A percentile compares a stretch with the other conserved stretches of the same genome.
Evolutionary conservation across 306 rosid species (phyloP).

Genomic region (Quercus glauca): DNA sequence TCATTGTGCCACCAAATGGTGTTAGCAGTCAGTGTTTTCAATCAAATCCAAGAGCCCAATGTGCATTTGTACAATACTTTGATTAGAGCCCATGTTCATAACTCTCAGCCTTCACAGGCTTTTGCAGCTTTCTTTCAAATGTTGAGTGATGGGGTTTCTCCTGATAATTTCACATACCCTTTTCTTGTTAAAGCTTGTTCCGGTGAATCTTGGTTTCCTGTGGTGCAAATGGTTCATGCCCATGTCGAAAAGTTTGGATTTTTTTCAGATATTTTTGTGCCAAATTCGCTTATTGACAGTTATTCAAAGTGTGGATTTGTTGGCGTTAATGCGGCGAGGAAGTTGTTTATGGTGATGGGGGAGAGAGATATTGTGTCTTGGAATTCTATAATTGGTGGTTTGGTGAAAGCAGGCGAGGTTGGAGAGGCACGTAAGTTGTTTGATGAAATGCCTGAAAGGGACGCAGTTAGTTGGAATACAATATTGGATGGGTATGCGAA

Average conservation of each 20-base stretch:
- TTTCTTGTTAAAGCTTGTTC: slow-evolving; percentile 49
- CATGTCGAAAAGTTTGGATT: slow-evolving; percentile 64
- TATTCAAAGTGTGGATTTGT: slow-evolving; percentile 57
- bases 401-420: slow-evolving; percentile 42
- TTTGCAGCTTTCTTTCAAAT: slow-evolving; percentile 44
- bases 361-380: slow-evolving; percentile 64
- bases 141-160: slow-evolving; percentile 41
- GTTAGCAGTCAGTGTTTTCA: slow-evolving; percentile 62
- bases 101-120: slow-evolving; percentile 45
- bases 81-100: slow-evolving; percentile 66
- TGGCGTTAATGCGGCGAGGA: slow-evolving; percentile 49
- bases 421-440: slow-evolving; percentile 53
- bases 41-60: slow-evolving; percentile 58
- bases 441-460: slow-evolving; percentile 72
- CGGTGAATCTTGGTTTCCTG: slow-evolving; percentile 37
- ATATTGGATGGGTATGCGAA: slow-evolving; percentile 67
- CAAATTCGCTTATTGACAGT: slow-evolving; percentile 59
- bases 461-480: slow-evolving; percentile 81
- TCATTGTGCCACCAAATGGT: slow-evolving; percentile 62
- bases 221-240: slow-evolving; percentile 59
- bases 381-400: slow-evolving; percentile 69
- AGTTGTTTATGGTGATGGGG: slow-evolving; percentile 47
- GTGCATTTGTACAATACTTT: slow-evolving; percentile 58
- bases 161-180: slow-evolving; percentile 68
- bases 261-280: slow-evolving; percentile 56